A percentile compares a stretch with the other conserved stretches of the same genome.
These are phyloP conservation scores for Fusarium sp. DNA, from an alignment of 2,329 filamentous ascomycete genomes.

Conservation along the genomic window DNA sequence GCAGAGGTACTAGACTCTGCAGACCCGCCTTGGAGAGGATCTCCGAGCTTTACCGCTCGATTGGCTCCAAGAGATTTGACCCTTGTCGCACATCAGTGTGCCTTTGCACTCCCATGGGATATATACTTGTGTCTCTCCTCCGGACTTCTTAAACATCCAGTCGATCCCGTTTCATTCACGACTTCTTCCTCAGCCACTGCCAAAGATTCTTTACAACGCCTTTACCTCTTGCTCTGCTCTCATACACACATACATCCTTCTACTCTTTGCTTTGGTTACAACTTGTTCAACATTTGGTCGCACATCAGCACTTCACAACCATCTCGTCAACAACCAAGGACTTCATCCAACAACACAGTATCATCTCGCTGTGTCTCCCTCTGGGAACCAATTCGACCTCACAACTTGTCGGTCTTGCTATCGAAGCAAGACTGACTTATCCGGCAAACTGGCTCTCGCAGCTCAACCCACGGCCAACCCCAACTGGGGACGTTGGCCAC, in stretches of 20 bases:
- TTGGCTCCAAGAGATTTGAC: conserved; percentile 47
- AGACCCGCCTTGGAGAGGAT: conserved; percentile 44
- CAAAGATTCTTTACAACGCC: conserved; percentile 13
- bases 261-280: conserved; percentile 13
- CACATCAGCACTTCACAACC: conserved; percentile 16
- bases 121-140: conserved; percentile 45
- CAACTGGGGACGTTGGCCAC: conserved; percentile 67
- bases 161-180: conserved; percentile 42
- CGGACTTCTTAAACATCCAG: conserved; percentile 36
- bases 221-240: conserved; percentile 28
- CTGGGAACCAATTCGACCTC: conserved; percentile 2
- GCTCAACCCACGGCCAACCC: conserved; percentile 57
- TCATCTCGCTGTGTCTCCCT: conserved; percentile 16
- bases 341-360: conserved; percentile 8
- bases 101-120: conserved; percentile 40
- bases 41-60: conserved; percentile 47
- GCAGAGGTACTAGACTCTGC: conserved; percentile 36
- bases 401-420: conserved; percentile 40
- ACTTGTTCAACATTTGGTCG: conserved; percentile 15
- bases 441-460: conserved; percentile 59
- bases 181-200: conserved; percentile 34
- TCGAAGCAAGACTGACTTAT: conserved; percentile 39
- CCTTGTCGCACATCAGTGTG: conserved; percentile 45
- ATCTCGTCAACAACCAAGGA: conserved; percentile 6
- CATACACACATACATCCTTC: conserved; percentile 29